Percentiles rank a stretch among this genome's conserved stretches.
phyloP scores from a whole-genome alignment of 2,329 filamentous ascomycete genomes.

The Madurella fahalii region DNA sequence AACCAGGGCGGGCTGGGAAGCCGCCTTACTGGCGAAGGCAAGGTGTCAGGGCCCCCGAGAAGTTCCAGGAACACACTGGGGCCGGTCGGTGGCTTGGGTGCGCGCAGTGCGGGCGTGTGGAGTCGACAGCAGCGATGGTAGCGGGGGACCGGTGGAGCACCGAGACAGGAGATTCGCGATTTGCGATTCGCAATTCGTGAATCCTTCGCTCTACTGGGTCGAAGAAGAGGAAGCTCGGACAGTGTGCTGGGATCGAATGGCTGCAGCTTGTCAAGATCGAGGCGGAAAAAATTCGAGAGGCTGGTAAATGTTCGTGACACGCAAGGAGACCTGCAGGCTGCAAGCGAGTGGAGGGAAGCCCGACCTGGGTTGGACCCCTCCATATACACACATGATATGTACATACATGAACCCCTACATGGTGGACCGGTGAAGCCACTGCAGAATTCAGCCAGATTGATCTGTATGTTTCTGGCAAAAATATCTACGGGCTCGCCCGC shows the following conservation, averaged over 20 bases:
- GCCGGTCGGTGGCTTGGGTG: constrained; percentile 8
- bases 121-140: constrained; percentile 4
- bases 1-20: constrained; percentile 3
- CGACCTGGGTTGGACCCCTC: neutral
- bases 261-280: constrained; percentile 16
- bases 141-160: constrained; percentile 4
- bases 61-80: neutral
- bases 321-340: constrained; percentile 13
- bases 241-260: constrained; percentile 19
- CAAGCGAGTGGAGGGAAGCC: constrained; percentile 14
- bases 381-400: neutral
- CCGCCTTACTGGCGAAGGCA: neutral
- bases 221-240: constrained; percentile 2
- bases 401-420: neutral
- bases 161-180: constrained; percentile 4
- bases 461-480: neutral
- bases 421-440: neutral
- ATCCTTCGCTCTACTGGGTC: constrained; percentile 5
- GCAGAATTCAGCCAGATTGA: neutral
- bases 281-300: constrained; percentile 26
- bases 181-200: constrained; percentile 16
- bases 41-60: neutral
- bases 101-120: constrained; percentile 9
- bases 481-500: neutral
- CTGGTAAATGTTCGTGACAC: constrained; percentile 21